phyloP scores from a whole-genome alignment of 139 green algal genomes.

The Coelastrella sp. region DNA sequence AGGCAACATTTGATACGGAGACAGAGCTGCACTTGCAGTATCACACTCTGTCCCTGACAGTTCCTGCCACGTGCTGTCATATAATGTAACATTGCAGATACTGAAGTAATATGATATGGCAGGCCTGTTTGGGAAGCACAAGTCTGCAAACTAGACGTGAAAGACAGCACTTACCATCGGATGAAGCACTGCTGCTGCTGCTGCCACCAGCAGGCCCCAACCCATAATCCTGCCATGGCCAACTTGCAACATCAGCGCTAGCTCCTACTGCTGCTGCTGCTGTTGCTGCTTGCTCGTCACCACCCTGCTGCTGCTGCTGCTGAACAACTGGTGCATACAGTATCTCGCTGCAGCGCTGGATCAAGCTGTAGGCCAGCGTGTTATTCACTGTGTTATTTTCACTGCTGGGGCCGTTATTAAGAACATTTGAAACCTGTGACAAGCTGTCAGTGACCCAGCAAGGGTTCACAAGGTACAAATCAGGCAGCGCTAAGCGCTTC shows the following conservation, averaged over 20 bases:
- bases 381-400: not conserved
- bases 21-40: too few relatives aligned
- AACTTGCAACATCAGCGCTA: not conserved
- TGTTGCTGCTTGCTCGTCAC: constrained; percentile 4
- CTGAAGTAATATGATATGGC: not conserved
- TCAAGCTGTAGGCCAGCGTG: not conserved
- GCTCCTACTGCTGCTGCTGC: not conserved
- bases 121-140: not conserved
- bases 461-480: not conserved
- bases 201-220: not conserved
- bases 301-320: constrained; percentile 17
- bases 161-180: not conserved
- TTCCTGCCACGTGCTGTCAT: too few relatives aligned
- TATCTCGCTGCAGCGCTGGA: not conserved
- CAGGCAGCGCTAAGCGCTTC: not conserved
- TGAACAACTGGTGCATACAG: constrained; percentile 4
- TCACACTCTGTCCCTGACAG: too few relatives aligned
- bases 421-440: not conserved
- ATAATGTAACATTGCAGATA: not conserved
- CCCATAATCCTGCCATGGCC: constrained; percentile 20
- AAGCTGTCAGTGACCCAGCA: constrained; percentile 18
- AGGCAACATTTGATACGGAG: too few relatives aligned
- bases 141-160: not conserved
- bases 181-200: constrained; percentile 15
- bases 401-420: not conserved